Base-by-base conservation (phyloP, 2,329 filamentous ascomycete species). In the Delphinella strobiligena region DNA sequence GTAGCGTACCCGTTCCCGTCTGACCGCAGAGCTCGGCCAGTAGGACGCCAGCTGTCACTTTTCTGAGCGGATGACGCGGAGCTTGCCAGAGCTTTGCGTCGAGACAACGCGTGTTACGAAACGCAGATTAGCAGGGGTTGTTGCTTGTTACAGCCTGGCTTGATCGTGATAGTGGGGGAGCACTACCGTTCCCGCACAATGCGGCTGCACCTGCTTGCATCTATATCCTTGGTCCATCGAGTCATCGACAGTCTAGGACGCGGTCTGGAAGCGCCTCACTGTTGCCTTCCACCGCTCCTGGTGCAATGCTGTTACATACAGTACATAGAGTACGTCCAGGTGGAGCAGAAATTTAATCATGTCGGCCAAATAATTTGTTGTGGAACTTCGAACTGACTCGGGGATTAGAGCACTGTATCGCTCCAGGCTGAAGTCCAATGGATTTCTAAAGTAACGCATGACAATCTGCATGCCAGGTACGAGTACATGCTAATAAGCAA, bases 91-190 rank as follows among this genome's bases (percentile, higher is more conserved):
- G 7, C 22, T 27, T 12, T 7, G 22, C 22, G 22, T 12, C 22
- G 12, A 27, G 19, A 22, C 40, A 11, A 42, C 40, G 40, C 40
- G 40, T 38, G 27, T 16, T 14, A n/a, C n/a, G n/a, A n/a, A n/a
- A n/a, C n/a, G n/a, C n/a, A 19, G 40, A 42, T 42, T 19, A 36
- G 36, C 40, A 42, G 40, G 40, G 40, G 40, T 36, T 27, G 29
- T 42, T 42, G 36, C 40, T 38, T 30, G 14, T 34, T 34, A 24
- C 15, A 38, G 40, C 36, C 18, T 38, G 36, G 40, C 27, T 30
- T 19, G 30, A 34, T 42, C 40, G 40, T 42, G 31, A 42, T 37
- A 42, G 40, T 42, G 40, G 40, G 35, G 31, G 36, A 35, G 16
- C 22, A 27, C n/a, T n/a, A n/a, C 7, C 22, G 22, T 27, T 12